Base-by-base conservation (phyloP, 2,329 filamentous ascomycete species). In the Pseudocercospora ulei region DNA sequence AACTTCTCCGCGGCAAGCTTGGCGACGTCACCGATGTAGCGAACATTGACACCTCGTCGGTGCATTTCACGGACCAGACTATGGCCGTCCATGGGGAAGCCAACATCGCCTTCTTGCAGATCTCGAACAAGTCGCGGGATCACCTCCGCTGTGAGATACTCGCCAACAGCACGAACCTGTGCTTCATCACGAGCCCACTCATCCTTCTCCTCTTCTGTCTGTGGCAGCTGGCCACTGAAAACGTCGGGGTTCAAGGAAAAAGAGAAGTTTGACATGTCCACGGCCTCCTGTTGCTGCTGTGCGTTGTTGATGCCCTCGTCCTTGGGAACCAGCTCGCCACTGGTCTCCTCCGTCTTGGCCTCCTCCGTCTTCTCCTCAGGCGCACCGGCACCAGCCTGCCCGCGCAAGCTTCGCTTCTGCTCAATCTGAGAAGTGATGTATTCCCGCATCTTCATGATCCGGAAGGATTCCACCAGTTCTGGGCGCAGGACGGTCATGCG, bases 11-110 rank as follows among this genome's bases (percentile, higher is more conserved):
- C 60, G 46, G 62, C 60, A 24, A 80, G 76, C 35, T 82, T 70
- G 7, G 84, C 81, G 46, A 98, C 65, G 62, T 78, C 81, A 50
- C 90, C 90, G n/a, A 96, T 72, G 62, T 98, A 98, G 56, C 92
- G 77, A 47, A 96, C 74, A 66, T 98, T 98, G 68, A 98, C 87
- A 65, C 90, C 90, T 26, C 88, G 83, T 71, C 94, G 94, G 69
- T 98, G 90, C 57, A 98, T 71, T 35, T 95, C 74, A 49, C 79
- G 78, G 54, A 81, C 84, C 42, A 98, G 70, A 12, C 88, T 95
- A 56, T 82, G 76, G n/a, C 90, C 90, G 55, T 98, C 92, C 85
- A 96, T 95, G 7, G 90, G 90, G 68, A 96, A 96, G 55, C 88
- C 90, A 50, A 94, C 80, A 52, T 98, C 88, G 4, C 85, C 87